Evolutionary conservation across 1,139 yeast species (phyloP).

Genomic region (Diutina catenulata): DNA sequence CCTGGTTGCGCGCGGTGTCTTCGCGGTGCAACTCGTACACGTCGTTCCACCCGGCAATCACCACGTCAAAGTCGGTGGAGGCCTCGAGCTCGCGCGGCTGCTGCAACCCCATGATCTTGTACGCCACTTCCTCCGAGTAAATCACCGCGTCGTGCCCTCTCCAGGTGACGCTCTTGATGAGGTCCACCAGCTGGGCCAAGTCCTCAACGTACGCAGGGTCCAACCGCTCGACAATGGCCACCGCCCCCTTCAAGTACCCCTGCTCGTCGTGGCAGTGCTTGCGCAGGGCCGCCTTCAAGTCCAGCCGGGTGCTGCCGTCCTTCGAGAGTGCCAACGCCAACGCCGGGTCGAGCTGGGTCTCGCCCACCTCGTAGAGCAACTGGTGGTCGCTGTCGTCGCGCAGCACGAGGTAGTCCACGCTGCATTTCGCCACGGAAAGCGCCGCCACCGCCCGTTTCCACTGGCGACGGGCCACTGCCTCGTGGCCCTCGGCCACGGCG

Average conservation of each 20-base stretch:
- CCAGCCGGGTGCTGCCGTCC: conserved; percentile 18
- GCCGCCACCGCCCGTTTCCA: conserved; percentile 44
- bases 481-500: conserved; percentile 49
- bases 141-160: conserved; percentile 60
- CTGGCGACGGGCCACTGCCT: conserved; percentile 43
- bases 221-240: conserved; percentile 24
- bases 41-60: conserved; percentile 21
- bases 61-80: conserved; percentile 12
- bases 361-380: conserved; percentile 43
- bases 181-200: conserved; percentile 13
- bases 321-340: conserved; percentile 47
- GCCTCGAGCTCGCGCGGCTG: conserved; percentile 12
- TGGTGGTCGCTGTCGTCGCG: conserved; percentile 14
- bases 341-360: conserved; percentile 57
- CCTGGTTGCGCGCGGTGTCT: conserved; percentile 19
- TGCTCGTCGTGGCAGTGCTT: conserved; percentile 26
- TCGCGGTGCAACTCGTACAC: conserved; percentile 20
- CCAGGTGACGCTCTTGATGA: conserved; percentile 45
- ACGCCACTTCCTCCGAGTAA: conserved; percentile 63
- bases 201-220: conserved; percentile 34
- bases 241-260: conserved; percentile 23
- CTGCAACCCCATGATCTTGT: conserved; percentile 34
- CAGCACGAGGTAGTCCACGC: conserved; percentile 34
- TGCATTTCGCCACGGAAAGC: conserved; percentile 51
- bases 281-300: conserved; percentile 37